A percentile compares a stretch with the other conserved stretches of the same genome.
These are phyloP conservation scores for Aspergillus sclerotialis DNA, from an alignment of 2,329 filamentous ascomycete genomes.

Conservation along the genomic window DNA sequence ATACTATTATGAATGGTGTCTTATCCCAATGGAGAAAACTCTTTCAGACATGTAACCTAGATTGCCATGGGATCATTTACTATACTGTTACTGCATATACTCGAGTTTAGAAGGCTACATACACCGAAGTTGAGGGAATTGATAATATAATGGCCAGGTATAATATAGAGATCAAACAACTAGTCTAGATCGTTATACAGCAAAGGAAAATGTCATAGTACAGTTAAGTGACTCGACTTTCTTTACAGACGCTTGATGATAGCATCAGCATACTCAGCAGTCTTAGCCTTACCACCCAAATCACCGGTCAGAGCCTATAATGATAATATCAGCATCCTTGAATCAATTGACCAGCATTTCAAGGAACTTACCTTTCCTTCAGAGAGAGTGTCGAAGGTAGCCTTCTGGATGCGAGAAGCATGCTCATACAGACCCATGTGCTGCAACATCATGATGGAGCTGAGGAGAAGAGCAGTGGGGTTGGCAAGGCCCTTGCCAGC, in stretches of 20 bases:
- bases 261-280: slow-evolving; percentile 83
- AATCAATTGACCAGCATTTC: neutral
- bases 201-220: slow-evolving; percentile 31
- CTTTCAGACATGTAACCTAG: neutral
- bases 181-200: slow-evolving; percentile 30
- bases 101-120: neutral
- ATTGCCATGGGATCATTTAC: too few relatives aligned
- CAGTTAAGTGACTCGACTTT: slow-evolving; percentile 17
- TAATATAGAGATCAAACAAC: slow-evolving; percentile 27
- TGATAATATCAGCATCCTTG: slow-evolving; percentile 8
- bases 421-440: slow-evolving; percentile 90
- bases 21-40: neutral
- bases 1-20: neutral
- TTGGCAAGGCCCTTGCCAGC: slow-evolving; percentile 94
- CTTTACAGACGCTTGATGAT: slow-evolving; percentile 65
- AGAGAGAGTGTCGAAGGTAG: slow-evolving; percentile 88
- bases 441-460: slow-evolving; percentile 98
- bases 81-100: too few relatives aligned
- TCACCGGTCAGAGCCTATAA: slow-evolving; percentile 75
- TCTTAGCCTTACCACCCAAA: slow-evolving; percentile 93
- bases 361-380: slow-evolving; percentile 70
- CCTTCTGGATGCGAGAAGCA: slow-evolving; percentile 82
- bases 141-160: slow-evolving; percentile 24
- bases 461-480: slow-evolving; percentile 90
- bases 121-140: neutral